Percentiles rank a stretch among this genome's conserved stretches.
These are phyloP conservation scores for Sporothrix humicola DNA, from an alignment of 2,329 filamentous ascomycete genomes.

Conservation along the genomic window DNA sequence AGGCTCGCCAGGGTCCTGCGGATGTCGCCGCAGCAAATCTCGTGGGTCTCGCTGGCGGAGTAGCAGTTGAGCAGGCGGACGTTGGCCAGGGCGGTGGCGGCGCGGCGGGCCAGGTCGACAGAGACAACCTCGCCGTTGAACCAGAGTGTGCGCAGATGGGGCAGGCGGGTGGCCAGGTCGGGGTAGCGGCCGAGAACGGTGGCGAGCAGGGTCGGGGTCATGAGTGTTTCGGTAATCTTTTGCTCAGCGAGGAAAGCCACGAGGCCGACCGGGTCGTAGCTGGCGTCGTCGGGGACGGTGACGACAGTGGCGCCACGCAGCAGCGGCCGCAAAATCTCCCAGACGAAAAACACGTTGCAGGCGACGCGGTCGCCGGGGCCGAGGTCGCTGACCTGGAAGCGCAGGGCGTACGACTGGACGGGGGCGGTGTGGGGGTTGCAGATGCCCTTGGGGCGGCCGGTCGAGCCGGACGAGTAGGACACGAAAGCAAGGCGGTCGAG, in stretches of 20 bases:
- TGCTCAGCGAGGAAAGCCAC: conserved; percentile 71
- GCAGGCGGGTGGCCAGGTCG: conserved; percentile 66
- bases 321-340: conserved; percentile 80
- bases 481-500: conserved; percentile 78
- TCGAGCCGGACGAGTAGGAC: conserved; percentile 80
- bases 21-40: conserved; percentile 79
- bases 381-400: conserved; percentile 73
- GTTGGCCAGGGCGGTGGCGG: conserved; percentile 67
- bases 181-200: conserved; percentile 74
- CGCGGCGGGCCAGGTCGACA: conserved; percentile 73
- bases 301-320: conserved; percentile 77
- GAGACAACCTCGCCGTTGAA: conserved; percentile 84
- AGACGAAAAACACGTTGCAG: conserved; percentile 88
- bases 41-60: conserved; percentile 81
- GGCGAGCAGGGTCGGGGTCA: conserved; percentile 80
- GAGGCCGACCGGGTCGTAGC: conserved; percentile 76
- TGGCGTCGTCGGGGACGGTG: conserved; percentile 74
- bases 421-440: conserved; percentile 77
- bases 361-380: conserved; percentile 76
- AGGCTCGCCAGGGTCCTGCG: conserved; percentile 64
- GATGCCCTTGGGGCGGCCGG: conserved; percentile 80
- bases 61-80: conserved; percentile 78
- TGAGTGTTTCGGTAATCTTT: conserved; percentile 77
- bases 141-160: conserved; percentile 73
- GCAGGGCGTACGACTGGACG: conserved; percentile 73